Evolutionary conservation across 2,329 filamentous ascomycete genomes (phyloP).

Genomic region (Ophiostoma fasciatum): DNA sequence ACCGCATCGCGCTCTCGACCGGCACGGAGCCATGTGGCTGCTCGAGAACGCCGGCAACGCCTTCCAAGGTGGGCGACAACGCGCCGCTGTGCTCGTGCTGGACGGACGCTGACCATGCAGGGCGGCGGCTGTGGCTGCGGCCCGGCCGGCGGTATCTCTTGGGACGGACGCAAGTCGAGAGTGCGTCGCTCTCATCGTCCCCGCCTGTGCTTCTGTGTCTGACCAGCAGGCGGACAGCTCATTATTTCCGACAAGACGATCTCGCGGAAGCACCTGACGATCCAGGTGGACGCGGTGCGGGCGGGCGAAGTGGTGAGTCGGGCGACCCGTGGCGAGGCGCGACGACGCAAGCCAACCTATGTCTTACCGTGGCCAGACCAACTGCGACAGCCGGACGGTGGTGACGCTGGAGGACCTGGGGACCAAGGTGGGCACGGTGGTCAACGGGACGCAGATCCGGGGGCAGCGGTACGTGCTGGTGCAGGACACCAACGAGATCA

Average conservation of each 20-base stretch:
- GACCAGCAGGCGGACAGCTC: constrained; percentile 50
- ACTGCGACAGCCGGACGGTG: constrained; percentile 46
- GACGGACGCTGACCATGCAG: constrained; percentile 21
- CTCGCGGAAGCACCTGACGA: constrained; percentile 74
- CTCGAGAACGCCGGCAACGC: constrained; percentile 42
- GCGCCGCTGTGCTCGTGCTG: constrained; percentile 6
- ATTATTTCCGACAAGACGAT: constrained; percentile 68
- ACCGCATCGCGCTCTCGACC: too few species aligned
- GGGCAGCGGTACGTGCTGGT: constrained; percentile 43
- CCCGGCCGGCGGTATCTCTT: constrained; percentile 78
- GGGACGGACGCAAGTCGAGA: constrained; percentile 58
- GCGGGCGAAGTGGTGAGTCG: constrained; percentile 51
- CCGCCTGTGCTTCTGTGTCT: too few species aligned
- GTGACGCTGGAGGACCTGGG: constrained; percentile 63
- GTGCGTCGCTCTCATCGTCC: constrained; percentile 30
- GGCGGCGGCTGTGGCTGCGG: constrained; percentile 66
- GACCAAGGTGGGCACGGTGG: constrained; percentile 70
- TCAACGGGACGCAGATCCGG: constrained; percentile 60
- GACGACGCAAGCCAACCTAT: too few species aligned
- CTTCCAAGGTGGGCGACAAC: constrained; percentile 26
- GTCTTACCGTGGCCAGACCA: constrained; percentile 33
- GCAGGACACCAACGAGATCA: constrained; percentile 46
- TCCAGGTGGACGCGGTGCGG: constrained; percentile 52
- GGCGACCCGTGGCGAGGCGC: too few species aligned
- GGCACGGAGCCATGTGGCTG: constrained; percentile 55